phyloP scores from a whole-genome alignment of 805 yeast species.

The Starmerella stellata region DNA sequence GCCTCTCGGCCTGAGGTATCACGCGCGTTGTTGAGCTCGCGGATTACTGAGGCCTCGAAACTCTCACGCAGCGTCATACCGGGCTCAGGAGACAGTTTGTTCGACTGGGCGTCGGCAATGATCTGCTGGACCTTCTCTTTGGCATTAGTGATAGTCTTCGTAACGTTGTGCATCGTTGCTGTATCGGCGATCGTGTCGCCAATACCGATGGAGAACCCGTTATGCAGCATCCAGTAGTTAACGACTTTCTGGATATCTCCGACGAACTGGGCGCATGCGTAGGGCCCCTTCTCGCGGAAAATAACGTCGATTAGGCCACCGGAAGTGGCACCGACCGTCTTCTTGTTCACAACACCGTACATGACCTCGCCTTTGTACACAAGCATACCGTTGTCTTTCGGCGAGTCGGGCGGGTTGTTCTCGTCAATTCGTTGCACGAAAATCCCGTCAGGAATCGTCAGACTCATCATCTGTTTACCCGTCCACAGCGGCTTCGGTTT shows the following conservation, averaged over 20 bases:
- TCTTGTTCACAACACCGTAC: conserved; percentile 95
- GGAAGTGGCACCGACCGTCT: conserved; percentile 94
- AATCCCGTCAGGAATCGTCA: conserved; percentile 91
- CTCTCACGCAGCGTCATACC: conserved; percentile 99
- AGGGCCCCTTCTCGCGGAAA: conserved; percentile 92
- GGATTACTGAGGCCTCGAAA: conserved; percentile 90
- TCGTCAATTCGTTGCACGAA: conserved; percentile 89
- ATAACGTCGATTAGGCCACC: conserved; percentile 97
- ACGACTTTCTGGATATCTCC: conserved; percentile 90
- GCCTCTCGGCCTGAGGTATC: conserved; percentile 98
- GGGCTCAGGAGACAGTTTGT: conserved; percentile 80
- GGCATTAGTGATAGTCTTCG: conserved; percentile 82
- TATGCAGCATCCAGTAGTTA: conserved; percentile 88
- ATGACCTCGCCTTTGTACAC: conserved; percentile 88
- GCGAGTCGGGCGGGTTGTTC: conserved; percentile 61
- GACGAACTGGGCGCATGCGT: conserved; percentile 72
- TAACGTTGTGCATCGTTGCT: conserved; percentile 84
- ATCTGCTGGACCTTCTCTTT: conserved; percentile 88
- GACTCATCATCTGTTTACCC: conserved; percentile 83
- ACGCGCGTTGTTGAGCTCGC: conserved; percentile 92
- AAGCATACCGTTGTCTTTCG: conserved; percentile 90
- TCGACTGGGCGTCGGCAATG: conserved; percentile 78
- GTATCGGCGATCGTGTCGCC: conserved; percentile 99
- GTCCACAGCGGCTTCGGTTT: conserved; percentile 96
- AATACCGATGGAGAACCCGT: conserved; percentile 96